phyloP scores from a whole-genome alignment of 2,329 filamentous ascomycete species.

The Cercospora sesami region DNA sequence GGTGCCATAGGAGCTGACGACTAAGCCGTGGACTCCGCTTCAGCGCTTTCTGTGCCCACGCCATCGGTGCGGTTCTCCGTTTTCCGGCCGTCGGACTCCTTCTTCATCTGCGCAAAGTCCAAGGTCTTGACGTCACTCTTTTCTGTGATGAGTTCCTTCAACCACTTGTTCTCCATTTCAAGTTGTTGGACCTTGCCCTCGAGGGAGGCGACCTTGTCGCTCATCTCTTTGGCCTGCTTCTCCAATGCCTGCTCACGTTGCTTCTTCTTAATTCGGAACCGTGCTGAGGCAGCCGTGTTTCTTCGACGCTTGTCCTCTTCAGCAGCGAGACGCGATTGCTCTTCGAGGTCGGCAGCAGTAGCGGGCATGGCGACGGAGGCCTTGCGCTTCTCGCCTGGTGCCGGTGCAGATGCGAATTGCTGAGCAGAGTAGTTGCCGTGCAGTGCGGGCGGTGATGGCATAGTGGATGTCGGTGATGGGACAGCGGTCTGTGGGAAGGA shows the following conservation, averaged over 20 bases:
- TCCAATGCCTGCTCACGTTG: slow-evolving; percentile 55
- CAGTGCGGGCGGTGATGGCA: slow-evolving; percentile 33
- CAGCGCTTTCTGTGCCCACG: slow-evolving; percentile 32
- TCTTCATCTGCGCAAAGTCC: slow-evolving; percentile 27
- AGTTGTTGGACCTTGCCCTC: slow-evolving; percentile 52
- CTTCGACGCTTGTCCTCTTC: slow-evolving; percentile 57
- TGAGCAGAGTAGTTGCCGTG: slow-evolving; percentile 35
- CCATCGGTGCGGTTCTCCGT: slow-evolving; percentile 35
- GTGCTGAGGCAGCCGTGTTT: slow-evolving; percentile 55
- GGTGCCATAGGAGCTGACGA: neutral
- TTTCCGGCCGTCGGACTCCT: slow-evolving; percentile 34
- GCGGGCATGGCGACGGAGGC: slow-evolving; percentile 40
- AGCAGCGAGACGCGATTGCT: slow-evolving; percentile 49
- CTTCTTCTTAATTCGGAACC: slow-evolving; percentile 59
- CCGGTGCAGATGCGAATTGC: slow-evolving; percentile 23
- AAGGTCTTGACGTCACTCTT: slow-evolving; percentile 44
- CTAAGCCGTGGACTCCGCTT: neutral
- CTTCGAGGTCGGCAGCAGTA: slow-evolving; percentile 44
- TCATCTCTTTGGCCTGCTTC: slow-evolving; percentile 54
- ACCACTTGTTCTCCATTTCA: slow-evolving; percentile 56
- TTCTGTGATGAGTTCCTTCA: slow-evolving; percentile 54
- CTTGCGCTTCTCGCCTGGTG: slow-evolving; percentile 50
- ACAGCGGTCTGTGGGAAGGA: slow-evolving; percentile 37
- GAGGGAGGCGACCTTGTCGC: slow-evolving; percentile 48
- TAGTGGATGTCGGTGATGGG: slow-evolving; percentile 30